A percentile compares a stretch with the other conserved stretches of the same genome.
These are phyloP conservation scores for Claviceps sorghi DNA, from an alignment of 2,329 filamentous ascomycete genomes.

Conservation along the genomic window DNA sequence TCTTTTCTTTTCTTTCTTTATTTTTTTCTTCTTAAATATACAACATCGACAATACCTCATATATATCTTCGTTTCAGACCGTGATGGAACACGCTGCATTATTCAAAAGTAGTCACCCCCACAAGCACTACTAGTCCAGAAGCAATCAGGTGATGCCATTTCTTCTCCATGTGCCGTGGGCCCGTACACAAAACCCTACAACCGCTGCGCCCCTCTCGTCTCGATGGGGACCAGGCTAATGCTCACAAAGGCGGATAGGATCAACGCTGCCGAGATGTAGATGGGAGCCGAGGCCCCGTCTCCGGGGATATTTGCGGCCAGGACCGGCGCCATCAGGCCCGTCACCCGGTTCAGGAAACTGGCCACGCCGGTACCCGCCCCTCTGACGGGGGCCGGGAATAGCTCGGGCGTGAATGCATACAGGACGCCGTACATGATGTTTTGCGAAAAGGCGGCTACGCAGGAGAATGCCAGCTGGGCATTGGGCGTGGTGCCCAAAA, in stretches of 20 bases:
- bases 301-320: constrained; percentile 47
- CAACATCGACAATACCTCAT: neutral
- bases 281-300: constrained; percentile 43
- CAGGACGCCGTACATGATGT: constrained; percentile 64
- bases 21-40: too few relatives aligned
- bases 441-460: constrained; percentile 56
- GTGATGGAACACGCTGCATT: neutral
- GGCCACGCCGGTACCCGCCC: constrained; percentile 57
- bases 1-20: too few relatives aligned
- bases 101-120: neutral
- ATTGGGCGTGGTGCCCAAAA: constrained; percentile 38
- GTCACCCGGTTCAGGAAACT: constrained; percentile 56
- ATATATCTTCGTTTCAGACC: neutral
- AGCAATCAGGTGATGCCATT: too few relatives aligned
- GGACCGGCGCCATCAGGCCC: constrained; percentile 52
- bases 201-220: constrained; percentile 42
- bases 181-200: constrained; percentile 20
- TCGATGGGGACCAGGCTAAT: constrained; percentile 50
- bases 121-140: neutral
- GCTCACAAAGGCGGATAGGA: constrained; percentile 42
- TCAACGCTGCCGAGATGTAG: constrained; percentile 41
- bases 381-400: constrained; percentile 57
- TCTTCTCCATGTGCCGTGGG: too few relatives aligned
- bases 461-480: constrained; percentile 52
- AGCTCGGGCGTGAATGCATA: constrained; percentile 68